phyloP scores from a whole-genome alignment of 2,329 filamentous ascomycete species.

The Apiospora arundinis region DNA sequence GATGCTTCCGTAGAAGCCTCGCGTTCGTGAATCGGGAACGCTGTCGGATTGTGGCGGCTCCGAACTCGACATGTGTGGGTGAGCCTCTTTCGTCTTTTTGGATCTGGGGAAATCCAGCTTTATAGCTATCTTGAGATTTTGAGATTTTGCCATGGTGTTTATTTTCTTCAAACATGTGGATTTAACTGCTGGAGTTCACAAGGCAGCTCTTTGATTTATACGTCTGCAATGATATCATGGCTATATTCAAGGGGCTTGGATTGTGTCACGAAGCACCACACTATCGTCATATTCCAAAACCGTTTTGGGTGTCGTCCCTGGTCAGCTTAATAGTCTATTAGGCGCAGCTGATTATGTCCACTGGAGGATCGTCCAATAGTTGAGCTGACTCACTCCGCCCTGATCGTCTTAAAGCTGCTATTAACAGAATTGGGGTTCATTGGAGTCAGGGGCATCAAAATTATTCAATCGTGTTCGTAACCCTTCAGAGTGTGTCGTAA shows the following conservation, averaged over 20 bases:
- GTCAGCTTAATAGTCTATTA: too few relatives aligned
- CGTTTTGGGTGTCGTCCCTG: too few relatives aligned
- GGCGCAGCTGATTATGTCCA: too few relatives aligned
- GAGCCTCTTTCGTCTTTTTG: neutral
- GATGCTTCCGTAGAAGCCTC: too few relatives aligned
- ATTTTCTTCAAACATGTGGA: neutral
- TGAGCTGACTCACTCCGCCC: too few relatives aligned
- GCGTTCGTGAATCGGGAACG: too few relatives aligned
- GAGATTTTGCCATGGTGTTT: neutral
- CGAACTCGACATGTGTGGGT: neutral
- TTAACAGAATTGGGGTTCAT: neutral
- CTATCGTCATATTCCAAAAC: too few relatives aligned
- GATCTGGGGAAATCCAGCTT: neutral
- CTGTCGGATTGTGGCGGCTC: neutral
- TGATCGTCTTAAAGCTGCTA: neutral
- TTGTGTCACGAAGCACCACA: too few relatives aligned
- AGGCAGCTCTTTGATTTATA: neutral
- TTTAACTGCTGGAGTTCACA: too few relatives aligned
- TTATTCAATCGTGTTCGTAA: too few relatives aligned
- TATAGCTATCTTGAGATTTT: neutral
- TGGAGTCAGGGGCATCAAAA: neutral
- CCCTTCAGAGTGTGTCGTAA: too few relatives aligned
- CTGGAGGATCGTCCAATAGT: too few relatives aligned
- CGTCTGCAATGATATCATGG: fast-evolving
- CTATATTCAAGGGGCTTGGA: neutral